Evolutionary conservation across 345 rosid species (phyloP).

Genomic region (Salix koriyanagi): DNA sequence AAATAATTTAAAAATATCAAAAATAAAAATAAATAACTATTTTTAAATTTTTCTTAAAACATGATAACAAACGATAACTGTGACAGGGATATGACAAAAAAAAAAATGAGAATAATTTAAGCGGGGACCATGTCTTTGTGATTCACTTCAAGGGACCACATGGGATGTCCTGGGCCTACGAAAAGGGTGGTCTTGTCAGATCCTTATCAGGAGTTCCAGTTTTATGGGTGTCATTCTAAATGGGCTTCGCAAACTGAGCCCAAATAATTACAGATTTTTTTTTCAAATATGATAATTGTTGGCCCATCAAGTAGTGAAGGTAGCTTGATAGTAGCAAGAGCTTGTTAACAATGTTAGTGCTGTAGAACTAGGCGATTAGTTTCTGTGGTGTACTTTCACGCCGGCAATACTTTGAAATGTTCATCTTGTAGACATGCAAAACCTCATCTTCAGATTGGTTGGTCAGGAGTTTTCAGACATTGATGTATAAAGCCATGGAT

Average conservation of each 20-base stretch:
- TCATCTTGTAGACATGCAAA: slow-evolving; percentile 71
- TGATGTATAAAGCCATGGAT: slow-evolving; percentile 90
- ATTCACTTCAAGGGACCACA: background rate
- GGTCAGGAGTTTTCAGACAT: slow-evolving; percentile 82
- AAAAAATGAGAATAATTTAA: background rate
- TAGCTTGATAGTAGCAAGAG: background rate
- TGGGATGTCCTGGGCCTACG: background rate
- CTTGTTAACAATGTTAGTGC: background rate
- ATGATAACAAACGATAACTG: no score
- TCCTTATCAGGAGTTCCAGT: background rate
- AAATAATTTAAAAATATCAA: no score
- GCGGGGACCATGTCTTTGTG: background rate
- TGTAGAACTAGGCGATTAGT: background rate
- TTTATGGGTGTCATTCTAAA: background rate
- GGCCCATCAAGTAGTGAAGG: no score
- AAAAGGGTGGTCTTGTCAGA: background rate
- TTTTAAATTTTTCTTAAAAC: no score
- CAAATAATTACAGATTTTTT: no score
- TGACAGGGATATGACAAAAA: background rate
- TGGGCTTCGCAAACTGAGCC: background rate
- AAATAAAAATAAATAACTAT: no score
- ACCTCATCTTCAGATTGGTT: slow-evolving; percentile 68
- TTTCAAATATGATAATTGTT: no score
- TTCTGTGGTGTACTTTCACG: background rate
- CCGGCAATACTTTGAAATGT: slow-evolving; percentile 30